Conservation (phyloP, 1,284 basidiomycete genomes). For the Cryptococcus sp. region DNA sequence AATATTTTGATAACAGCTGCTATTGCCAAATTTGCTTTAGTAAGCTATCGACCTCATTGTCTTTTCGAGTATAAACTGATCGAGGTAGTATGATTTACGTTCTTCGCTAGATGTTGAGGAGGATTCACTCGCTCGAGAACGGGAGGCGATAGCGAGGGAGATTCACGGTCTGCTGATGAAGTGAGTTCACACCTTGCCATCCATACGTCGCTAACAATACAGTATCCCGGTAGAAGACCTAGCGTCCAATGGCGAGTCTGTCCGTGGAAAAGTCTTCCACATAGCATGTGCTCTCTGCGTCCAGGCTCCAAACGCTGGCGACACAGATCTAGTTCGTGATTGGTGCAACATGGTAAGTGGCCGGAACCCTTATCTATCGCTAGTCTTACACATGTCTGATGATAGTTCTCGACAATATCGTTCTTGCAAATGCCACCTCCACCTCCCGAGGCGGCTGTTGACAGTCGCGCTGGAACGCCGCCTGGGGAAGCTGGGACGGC, state of each 20-base stretch:
- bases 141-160: slow-evolving; percentile 42
- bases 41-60: slow-evolving; percentile 18
- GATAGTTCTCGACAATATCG: slow-evolving; percentile 42
- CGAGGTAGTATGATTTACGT: slow-evolving; percentile 33
- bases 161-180: slow-evolving; percentile 43
- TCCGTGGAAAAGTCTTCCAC: slow-evolving; percentile 46
- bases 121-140: slow-evolving; percentile 35
- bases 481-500: slow-evolving; percentile 5
- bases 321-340: slow-evolving; percentile 43
- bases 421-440: slow-evolving; percentile 48
- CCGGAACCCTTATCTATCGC: neutral
- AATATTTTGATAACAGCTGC: slow-evolving; percentile 46
- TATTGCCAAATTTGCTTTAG: slow-evolving; percentile 46
- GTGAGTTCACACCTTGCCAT: slow-evolving; percentile 14
- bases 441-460: slow-evolving; percentile 22
- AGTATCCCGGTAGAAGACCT: slow-evolving; percentile 47
- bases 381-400: neutral
- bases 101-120: slow-evolving; percentile 33
- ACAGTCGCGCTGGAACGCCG: slow-evolving; percentile 25
- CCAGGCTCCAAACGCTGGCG: slow-evolving; percentile 27
- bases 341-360: slow-evolving; percentile 47
- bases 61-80: neutral
- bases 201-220: neutral
- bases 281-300: slow-evolving; percentile 44
- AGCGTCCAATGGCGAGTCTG: slow-evolving; percentile 47